These are phyloP conservation scores for Echites panduratus DNA, from an alignment of 257 asterid species.

Conservation along the genomic window DNA sequence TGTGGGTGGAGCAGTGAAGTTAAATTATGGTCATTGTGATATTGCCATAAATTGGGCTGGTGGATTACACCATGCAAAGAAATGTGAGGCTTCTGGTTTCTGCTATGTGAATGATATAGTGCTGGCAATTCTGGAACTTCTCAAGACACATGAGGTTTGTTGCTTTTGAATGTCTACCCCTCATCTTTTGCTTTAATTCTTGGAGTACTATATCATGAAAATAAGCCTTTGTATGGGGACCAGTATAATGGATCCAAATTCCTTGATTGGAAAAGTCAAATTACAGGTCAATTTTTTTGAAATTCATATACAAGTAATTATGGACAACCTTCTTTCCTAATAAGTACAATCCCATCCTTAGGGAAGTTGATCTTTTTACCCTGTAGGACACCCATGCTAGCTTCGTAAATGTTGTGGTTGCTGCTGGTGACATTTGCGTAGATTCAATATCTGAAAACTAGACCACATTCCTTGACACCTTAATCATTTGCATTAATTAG, in stretches of 20 bases:
- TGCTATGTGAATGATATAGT: conserved; percentile 47
- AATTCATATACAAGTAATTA: not conserved
- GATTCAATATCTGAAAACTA: not conserved
- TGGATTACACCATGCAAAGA: conserved; percentile 45
- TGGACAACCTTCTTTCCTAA: too few species aligned
- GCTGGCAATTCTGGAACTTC: conserved; percentile 40
- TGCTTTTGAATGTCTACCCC: not conserved
- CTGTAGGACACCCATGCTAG: not conserved
- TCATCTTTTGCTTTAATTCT: not conserved
- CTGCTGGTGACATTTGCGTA: not conserved
- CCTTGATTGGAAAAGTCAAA: not conserved
- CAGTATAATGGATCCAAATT: too few species aligned
- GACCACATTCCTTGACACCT: not conserved
- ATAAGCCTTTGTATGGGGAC: not conserved
- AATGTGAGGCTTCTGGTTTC: conserved; percentile 39
- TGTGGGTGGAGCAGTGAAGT: conserved; percentile 24
- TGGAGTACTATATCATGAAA: not conserved
- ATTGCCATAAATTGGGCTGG: conserved; percentile 39
- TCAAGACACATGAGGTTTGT: conserved; percentile 35
- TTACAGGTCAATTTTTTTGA: not conserved
- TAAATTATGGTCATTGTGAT: conserved; percentile 23
- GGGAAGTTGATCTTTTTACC: too few species aligned
- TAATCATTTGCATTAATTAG: not conserved
- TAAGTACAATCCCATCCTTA: too few species aligned
- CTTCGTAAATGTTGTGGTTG: not conserved